These are phyloP conservation scores for Fusarium sororula DNA, from an alignment of 2,329 filamentous ascomycete genomes.

Conservation along the genomic window DNA sequence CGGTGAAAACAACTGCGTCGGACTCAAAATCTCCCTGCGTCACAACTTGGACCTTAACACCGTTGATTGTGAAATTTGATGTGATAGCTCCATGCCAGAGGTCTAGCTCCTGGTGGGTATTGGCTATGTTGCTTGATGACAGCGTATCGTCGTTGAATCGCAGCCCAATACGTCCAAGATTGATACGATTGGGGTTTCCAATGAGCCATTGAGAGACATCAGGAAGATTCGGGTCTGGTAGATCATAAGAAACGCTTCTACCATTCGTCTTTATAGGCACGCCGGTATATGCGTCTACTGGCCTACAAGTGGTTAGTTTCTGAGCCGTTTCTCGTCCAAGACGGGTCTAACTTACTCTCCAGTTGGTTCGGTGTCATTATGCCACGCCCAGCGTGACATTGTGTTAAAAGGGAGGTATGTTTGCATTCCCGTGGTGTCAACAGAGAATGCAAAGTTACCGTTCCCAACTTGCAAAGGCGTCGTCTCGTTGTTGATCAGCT, in stretches of 20 bases:
- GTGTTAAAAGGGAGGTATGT: conserved; percentile 58
- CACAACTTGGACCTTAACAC: conserved; percentile 45
- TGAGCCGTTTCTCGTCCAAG: too few species aligned
- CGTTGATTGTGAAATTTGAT: conserved; percentile 48
- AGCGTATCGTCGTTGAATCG: conserved; percentile 47
- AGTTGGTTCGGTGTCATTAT: conserved; percentile 58
- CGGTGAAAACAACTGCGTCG: conserved; percentile 49
- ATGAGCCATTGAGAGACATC: conserved; percentile 61
- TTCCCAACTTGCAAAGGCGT: conserved; percentile 63
- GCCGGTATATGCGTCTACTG: conserved; percentile 45
- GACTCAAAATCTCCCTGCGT: conserved; percentile 52
- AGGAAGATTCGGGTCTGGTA: conserved; percentile 48
- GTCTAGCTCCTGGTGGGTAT: conserved; percentile 43
- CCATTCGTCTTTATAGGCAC: conserved; percentile 48
- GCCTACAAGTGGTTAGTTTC: neutral
- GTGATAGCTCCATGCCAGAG: conserved; percentile 44
- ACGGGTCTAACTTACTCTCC: conserved; percentile 23
- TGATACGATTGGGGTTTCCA: conserved; percentile 57
- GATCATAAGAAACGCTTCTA: conserved; percentile 50
- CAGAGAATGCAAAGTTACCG: conserved; percentile 59
- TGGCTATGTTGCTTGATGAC: conserved; percentile 38
- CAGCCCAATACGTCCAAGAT: conserved; percentile 54
- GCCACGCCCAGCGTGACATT: conserved; percentile 60
- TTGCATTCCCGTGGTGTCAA: conserved; percentile 56
- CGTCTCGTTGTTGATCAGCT: conserved; percentile 43